phyloP scores from a whole-genome alignment of 2,329 filamentous ascomycete genomes.

The Claviceps capensis region DNA sequence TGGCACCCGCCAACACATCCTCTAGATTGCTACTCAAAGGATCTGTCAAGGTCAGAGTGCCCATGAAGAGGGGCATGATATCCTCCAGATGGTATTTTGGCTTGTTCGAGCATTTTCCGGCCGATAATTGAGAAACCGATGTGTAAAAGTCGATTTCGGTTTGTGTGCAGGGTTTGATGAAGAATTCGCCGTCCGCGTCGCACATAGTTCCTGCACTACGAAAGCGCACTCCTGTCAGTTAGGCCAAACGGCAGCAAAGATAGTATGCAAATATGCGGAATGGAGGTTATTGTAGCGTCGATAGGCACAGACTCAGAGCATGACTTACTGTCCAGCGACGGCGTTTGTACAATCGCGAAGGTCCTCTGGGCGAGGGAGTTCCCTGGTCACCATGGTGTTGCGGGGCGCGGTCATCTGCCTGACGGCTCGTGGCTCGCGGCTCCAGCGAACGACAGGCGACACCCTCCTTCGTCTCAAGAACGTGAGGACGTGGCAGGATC shows the following conservation, averaged over 20 bases:
- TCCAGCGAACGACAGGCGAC: not conserved
- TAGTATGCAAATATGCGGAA: not conserved
- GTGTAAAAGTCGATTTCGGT: slow-evolving; percentile 78
- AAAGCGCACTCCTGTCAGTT: not conserved
- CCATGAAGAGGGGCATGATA: slow-evolving; percentile 77
- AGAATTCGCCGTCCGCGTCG: slow-evolving; percentile 67
- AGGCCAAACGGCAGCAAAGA: not conserved
- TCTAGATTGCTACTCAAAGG: slow-evolving; percentile 34
- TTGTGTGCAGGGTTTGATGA: slow-evolving; percentile 87
- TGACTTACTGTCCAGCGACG: slow-evolving; percentile 71
- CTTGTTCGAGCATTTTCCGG: slow-evolving; percentile 39
- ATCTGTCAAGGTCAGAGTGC: slow-evolving; percentile 58
- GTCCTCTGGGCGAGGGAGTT: slow-evolving; percentile 43
- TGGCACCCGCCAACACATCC: slow-evolving; percentile 30
- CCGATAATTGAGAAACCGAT: slow-evolving; percentile 39
- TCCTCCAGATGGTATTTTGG: slow-evolving; percentile 45
- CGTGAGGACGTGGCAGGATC: not conserved
- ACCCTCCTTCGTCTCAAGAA: not conserved
- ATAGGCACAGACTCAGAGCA: not conserved
- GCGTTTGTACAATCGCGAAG: slow-evolving; percentile 60
- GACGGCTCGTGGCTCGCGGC: not conserved
- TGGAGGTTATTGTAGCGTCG: not conserved
- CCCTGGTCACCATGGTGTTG: slow-evolving; percentile 16
- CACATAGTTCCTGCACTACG: slow-evolving; percentile 78
- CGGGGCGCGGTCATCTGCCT: not conserved